phyloP scores from a whole-genome alignment of 768 basidiomycete genomes.

The Dendrothele bispora region DNA sequence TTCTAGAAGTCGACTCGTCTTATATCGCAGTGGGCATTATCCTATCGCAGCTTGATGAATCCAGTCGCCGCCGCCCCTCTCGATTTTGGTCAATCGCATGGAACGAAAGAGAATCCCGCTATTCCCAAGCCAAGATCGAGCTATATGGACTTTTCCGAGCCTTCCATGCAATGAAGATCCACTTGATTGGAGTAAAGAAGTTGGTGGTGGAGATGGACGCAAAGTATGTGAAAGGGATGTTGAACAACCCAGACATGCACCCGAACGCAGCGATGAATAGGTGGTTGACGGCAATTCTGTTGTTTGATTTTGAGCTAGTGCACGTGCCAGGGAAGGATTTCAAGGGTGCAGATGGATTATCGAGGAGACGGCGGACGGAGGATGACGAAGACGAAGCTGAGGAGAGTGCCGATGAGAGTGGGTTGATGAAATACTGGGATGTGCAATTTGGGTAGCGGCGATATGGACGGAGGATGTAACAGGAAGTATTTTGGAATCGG shows the following conservation, averaged over 20 bases:
- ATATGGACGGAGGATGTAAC: neutral
- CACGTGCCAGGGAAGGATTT: constrained; percentile 32
- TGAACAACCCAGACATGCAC: constrained; percentile 5
- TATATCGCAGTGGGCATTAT: constrained; percentile 29
- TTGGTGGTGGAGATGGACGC: constrained; percentile 23
- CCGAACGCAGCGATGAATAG: constrained; percentile 10
- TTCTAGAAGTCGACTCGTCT: constrained; percentile 32
- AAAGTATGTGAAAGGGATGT: constrained; percentile 15
- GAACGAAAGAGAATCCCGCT: constrained; percentile 19
- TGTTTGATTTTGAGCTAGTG: constrained; percentile 30
- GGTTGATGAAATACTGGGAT: neutral
- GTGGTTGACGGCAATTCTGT: constrained; percentile 31
- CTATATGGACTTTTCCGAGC: constrained; percentile 17
- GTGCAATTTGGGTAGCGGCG: neutral
- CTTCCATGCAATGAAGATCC: constrained; percentile 10
- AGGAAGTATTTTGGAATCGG: neutral
- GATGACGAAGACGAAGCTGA: constrained; percentile 16
- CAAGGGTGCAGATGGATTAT: constrained; percentile 34
- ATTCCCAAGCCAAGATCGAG: constrained; percentile 26
- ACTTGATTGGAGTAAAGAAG: constrained; percentile 26
- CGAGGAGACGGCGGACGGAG: constrained; percentile 16
- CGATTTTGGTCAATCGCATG: constrained; percentile 6
- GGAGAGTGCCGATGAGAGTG: constrained; percentile 22
- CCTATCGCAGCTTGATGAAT: constrained; percentile 27
- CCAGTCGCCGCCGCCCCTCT: constrained; percentile 9